Conservation (phyloP, 805 yeast genomes). For the Candida nitratophila region DNA sequence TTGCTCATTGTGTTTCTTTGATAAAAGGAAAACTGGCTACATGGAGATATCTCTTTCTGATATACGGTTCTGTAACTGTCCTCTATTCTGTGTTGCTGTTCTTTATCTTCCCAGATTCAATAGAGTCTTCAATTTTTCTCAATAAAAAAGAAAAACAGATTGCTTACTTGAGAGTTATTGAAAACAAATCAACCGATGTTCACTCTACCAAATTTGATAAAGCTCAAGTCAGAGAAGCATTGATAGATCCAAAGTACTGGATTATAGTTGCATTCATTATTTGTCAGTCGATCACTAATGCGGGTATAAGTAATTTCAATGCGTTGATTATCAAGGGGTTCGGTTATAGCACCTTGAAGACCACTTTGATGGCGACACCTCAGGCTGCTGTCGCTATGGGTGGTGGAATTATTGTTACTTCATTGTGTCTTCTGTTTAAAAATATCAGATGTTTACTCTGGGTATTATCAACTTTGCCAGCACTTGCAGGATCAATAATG, state of each 20-base stretch:
- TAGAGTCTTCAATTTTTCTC: conserved; percentile 36
- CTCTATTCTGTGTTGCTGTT: conserved; percentile 17
- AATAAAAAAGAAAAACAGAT: conserved; percentile 35
- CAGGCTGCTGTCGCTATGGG: conserved; percentile 10
- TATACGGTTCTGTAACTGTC: conserved; percentile 35
- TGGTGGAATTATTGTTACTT: conserved; percentile 25
- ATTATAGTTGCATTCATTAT: conserved; percentile 20
- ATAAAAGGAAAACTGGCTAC: conserved; percentile 17
- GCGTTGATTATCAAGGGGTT: conserved; percentile 27
- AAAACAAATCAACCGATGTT: conserved; percentile 18
- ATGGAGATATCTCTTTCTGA: conserved; percentile 37
- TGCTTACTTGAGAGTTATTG: conserved; percentile 32
- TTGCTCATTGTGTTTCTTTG: conserved; percentile 21
- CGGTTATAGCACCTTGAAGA: conserved; percentile 22
- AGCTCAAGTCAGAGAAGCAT: not conserved
- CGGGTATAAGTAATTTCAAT: conserved; percentile 36
- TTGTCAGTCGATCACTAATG: conserved; percentile 25
- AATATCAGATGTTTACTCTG: conserved; percentile 6
- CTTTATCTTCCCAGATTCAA: conserved; percentile 33
- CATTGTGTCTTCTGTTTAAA: conserved; percentile 4
- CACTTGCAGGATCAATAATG: not conserved
- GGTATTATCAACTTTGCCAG: not conserved
- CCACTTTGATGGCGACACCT: conserved; percentile 27
- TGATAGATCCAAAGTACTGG: conserved; percentile 7
- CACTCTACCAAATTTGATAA: not conserved